A percentile compares a stretch with the other conserved stretches of the same genome.
These are phyloP conservation scores for Extremus antarcticus DNA, from an alignment of 495 filamentous ascomycete genomes.

Conservation along the genomic window DNA sequence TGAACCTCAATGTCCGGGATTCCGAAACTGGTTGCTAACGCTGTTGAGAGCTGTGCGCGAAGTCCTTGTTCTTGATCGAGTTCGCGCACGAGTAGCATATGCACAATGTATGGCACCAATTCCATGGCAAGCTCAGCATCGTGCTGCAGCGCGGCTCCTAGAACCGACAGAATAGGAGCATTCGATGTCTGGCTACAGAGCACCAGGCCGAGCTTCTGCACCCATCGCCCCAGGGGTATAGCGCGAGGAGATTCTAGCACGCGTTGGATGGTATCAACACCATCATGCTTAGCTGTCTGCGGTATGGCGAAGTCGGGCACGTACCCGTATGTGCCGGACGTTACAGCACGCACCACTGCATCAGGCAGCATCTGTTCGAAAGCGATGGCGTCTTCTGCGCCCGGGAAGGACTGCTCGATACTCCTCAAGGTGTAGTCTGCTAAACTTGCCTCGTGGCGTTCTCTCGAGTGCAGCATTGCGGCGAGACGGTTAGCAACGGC, in stretches of 20 bases:
- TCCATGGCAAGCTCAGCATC: conserved; percentile 58
- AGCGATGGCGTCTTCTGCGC: conserved; percentile 12
- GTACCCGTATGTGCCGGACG: conserved; percentile 10
- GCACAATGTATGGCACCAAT: conserved; percentile 57
- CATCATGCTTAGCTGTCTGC: background rate
- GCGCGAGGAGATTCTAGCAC: background rate
- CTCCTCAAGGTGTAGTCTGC: conserved; percentile 67
- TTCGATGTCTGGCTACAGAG: conserved; percentile 39
- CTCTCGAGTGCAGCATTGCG: background rate
- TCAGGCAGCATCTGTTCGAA: conserved; percentile 20
- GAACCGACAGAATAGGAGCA: conserved; percentile 54
- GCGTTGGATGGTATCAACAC: background rate
- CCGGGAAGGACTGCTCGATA: conserved; percentile 47
- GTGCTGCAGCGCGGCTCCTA: conserved; percentile 49
- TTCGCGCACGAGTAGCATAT: conserved; percentile 10
- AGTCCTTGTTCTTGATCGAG: conserved; percentile 1
- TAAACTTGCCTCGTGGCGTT: conserved; percentile 42
- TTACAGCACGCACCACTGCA: conserved; percentile 1
- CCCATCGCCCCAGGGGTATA: conserved; percentile 2
- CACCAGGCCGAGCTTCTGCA: background rate
- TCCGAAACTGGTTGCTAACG: background rate
- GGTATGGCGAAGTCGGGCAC: background rate
- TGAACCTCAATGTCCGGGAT: background rate
- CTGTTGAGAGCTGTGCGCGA: conserved; percentile 4
- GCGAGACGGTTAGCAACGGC: conserved; percentile 1